A percentile compares a stretch with the other conserved stretches of the same genome.
Conservation (phyloP, 116 monocot genomes). For the Dioscorea cayenensis region DNA sequence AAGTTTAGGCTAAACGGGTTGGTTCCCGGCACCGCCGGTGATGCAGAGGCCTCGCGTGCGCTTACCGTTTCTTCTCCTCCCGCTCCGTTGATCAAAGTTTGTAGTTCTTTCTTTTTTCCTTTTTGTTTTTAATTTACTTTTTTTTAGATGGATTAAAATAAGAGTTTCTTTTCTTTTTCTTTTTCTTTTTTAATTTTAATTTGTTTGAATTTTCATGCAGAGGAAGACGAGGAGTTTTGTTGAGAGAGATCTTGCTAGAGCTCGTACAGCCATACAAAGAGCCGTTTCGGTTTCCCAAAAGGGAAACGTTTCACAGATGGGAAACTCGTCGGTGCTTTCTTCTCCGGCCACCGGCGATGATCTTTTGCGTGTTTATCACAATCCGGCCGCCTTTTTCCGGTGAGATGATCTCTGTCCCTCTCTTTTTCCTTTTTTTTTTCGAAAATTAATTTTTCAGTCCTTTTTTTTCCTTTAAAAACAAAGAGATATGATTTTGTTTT, state of each 20-base stretch:
- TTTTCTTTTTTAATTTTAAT: no score
- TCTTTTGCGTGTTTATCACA: constrained; percentile 20
- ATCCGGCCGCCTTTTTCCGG: constrained; percentile 47
- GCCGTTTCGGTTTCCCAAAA: neutral
- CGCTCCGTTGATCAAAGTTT: no score
- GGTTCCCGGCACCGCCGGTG: no score
- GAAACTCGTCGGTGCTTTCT: neutral
- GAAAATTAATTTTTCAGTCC: neutral
- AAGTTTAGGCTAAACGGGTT: no score
- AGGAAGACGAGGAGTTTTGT: neutral
- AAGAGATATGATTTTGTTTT: no score
- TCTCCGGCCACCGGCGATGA: neutral
- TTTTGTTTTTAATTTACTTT: no score
- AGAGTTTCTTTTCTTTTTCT: no score
- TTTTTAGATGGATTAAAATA: no score
- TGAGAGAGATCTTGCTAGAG: constrained; percentile 1
- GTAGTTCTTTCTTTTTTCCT: no score
- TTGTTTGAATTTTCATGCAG: neutral
- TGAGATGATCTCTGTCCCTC: neutral
- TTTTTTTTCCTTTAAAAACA: neutral
- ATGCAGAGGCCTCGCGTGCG: no score
- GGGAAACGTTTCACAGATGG: no score
- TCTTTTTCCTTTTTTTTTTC: neutral
- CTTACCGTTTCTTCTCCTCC: no score
- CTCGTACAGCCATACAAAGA: neutral